phyloP scores from a whole-genome alignment of 2,329 filamentous ascomycete genomes.

The Pseudopyrenochaeta lycopersici region DNA sequence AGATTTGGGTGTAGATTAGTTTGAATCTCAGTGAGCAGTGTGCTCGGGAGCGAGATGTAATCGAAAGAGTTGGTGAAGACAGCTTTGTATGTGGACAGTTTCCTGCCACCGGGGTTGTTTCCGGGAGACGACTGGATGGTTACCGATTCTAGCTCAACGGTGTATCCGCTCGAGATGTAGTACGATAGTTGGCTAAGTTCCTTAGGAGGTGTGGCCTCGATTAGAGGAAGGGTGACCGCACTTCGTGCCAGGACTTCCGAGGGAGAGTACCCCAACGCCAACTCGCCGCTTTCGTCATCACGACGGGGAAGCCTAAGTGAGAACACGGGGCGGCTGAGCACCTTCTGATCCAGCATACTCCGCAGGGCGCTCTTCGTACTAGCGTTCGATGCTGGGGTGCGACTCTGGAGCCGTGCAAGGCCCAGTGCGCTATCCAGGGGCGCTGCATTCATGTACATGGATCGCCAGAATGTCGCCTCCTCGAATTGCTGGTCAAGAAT shows the following conservation, averaged over 20 bases:
- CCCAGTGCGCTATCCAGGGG: constrained; percentile 8
- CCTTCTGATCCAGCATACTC: constrained; percentile 7
- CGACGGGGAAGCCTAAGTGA: background rate
- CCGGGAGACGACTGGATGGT: background rate
- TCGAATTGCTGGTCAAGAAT: constrained; percentile 10
- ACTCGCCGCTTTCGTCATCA: background rate
- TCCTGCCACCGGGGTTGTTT: background rate
- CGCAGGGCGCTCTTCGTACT: constrained; percentile 8
- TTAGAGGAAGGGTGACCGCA: background rate
- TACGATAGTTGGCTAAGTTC: constrained; percentile 1
- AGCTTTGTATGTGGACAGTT: background rate
- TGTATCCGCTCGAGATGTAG: background rate
- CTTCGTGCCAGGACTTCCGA: background rate
- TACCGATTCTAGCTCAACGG: background rate
- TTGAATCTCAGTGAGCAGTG: constrained; percentile 6
- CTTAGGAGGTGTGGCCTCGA: background rate
- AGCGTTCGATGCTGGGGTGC: constrained; percentile 6
- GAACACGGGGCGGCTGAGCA: constrained; percentile 2
- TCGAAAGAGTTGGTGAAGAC: background rate
- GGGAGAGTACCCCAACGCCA: background rate
- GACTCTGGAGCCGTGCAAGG: constrained; percentile 1
- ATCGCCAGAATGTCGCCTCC: constrained; percentile 5
- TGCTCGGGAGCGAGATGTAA: constrained; percentile 7
- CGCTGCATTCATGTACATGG: constrained; percentile 7
- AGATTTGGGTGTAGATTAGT: constrained; percentile 8